phyloP scores from a whole-genome alignment of 345 rosid genomes.

The Eucalyptus erythrocorys region DNA sequence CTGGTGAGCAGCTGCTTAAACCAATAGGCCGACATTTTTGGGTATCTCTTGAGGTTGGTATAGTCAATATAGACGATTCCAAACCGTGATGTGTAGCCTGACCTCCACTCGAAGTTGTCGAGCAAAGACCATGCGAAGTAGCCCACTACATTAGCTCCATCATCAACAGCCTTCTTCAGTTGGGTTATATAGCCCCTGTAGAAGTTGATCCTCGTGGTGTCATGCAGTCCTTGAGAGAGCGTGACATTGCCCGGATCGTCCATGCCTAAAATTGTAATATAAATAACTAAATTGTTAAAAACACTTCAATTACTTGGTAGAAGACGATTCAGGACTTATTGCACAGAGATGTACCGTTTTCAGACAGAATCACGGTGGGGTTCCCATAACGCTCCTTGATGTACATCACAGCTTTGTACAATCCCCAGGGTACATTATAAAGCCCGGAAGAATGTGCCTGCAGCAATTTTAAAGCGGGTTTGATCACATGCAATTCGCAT shows the following conservation, averaged over 20 bases:
- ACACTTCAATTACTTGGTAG: not conserved
- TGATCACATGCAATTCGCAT: not conserved
- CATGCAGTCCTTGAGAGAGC: slow-evolving; percentile 52
- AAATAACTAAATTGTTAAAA: not conserved
- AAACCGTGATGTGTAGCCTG: slow-evolving; percentile 89
- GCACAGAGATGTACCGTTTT: slow-evolving; percentile 49
- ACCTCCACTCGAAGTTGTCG: slow-evolving; percentile 91
- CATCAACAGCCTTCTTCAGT: slow-evolving; percentile 70
- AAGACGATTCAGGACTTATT: not conserved
- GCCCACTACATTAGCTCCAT: slow-evolving; percentile 76
- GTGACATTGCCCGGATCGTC: slow-evolving; percentile 84
- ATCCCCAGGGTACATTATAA: slow-evolving; percentile 93
- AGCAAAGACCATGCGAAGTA: slow-evolving; percentile 97
- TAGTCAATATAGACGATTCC: slow-evolving; percentile 89
- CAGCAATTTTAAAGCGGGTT: not conserved
- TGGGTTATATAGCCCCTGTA: slow-evolving; percentile 64
- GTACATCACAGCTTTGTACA: slow-evolving; percentile 82
- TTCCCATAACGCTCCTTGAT: slow-evolving; percentile 83
- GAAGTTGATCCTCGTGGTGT: slow-evolving; percentile 66
- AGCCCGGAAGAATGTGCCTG: slow-evolving; percentile 88
- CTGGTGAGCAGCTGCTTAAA: slow-evolving; percentile 46
- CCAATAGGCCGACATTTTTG: slow-evolving; percentile 94
- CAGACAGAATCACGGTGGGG: slow-evolving; percentile 73
- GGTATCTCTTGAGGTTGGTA: slow-evolving; percentile 59
- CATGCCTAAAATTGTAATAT: slow-evolving; percentile 41